phyloP scores from a whole-genome alignment of 495 filamentous ascomycete genomes.

The Penicillium malachiteum region DNA sequence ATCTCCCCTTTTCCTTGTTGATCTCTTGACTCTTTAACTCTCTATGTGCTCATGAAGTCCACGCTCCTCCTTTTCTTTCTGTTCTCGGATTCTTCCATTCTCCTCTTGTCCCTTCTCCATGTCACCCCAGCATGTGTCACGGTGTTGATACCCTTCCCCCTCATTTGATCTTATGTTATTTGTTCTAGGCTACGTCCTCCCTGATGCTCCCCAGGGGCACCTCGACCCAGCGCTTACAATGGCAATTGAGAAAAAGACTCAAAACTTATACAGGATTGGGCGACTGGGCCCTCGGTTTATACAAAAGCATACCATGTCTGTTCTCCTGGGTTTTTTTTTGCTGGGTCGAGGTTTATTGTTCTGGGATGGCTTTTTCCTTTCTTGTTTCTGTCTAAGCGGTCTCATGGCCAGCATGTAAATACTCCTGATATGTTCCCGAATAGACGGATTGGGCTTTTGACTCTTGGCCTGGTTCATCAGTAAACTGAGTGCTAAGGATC shows the following conservation, averaged over 20 bases:
- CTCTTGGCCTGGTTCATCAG: background rate
- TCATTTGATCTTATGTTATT: constrained; percentile 12
- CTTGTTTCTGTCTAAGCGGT: background rate
- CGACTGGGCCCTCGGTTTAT: constrained; percentile 1
- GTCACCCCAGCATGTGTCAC: constrained; percentile 42
- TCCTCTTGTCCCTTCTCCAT: constrained; percentile 15
- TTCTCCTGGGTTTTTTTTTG: background rate
- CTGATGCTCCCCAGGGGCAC: background rate
- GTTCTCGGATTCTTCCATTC: constrained; percentile 10
- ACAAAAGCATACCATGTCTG: constrained; percentile 3
- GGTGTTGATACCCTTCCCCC: constrained; percentile 50
- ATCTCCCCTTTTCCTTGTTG: constrained; percentile 8
- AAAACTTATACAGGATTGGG: constrained; percentile 6
- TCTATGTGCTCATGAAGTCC: constrained; percentile 41
- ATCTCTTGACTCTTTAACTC: constrained; percentile 7
- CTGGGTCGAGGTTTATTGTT: constrained; percentile 5
- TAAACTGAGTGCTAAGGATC: background rate
- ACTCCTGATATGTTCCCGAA: constrained; percentile 26
- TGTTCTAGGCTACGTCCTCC: background rate
- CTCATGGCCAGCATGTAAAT: constrained; percentile 34
- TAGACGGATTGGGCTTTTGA: constrained; percentile 36
- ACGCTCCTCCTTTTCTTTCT: constrained; percentile 28
- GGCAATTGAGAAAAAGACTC: background rate
- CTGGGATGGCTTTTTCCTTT: constrained; percentile 1
- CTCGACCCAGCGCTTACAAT: constrained; percentile 3